These are phyloP conservation scores for Diaporthe ampelina DNA, from an alignment of 2,329 filamentous ascomycete genomes.

Conservation along the genomic window DNA sequence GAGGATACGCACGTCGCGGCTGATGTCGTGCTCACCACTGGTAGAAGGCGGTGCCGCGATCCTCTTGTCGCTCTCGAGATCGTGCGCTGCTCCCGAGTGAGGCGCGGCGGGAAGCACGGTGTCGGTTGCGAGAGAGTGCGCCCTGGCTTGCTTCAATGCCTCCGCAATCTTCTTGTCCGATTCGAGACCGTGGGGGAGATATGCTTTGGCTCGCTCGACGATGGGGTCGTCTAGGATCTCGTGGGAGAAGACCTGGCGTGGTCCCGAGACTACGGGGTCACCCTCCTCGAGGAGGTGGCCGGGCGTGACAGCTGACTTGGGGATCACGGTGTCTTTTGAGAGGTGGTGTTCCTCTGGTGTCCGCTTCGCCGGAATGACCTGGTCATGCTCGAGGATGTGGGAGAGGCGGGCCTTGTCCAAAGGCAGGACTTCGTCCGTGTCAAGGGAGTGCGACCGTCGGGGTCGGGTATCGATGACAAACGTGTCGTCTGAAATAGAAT, in stretches of 20 bases:
- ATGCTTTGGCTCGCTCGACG: conserved; percentile 7
- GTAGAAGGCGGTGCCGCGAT: neutral
- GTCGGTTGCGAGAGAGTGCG: conserved; percentile 28
- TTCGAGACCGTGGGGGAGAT: conserved; percentile 34
- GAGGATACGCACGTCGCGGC: conserved; percentile 40
- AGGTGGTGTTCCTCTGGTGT: conserved; percentile 27
- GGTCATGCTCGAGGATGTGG: conserved; percentile 33
- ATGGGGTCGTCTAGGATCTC: conserved; percentile 37
- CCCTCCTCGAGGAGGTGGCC: conserved; percentile 35
- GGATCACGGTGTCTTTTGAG: conserved; percentile 36
- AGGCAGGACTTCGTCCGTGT: conserved; percentile 5
- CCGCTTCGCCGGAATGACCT: conserved; percentile 16
- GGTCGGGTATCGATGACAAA: conserved; percentile 12
- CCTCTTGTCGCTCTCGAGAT: conserved; percentile 24
- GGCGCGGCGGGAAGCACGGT: neutral
- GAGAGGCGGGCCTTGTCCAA: neutral
- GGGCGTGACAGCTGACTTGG: conserved; percentile 16
- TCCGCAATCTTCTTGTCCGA: conserved; percentile 32
- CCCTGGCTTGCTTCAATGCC: neutral
- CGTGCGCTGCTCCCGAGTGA: neutral
- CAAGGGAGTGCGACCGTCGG: conserved; percentile 18
- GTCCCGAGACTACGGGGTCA: conserved; percentile 33
- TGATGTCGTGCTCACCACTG: conserved; percentile 20
- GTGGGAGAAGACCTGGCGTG: conserved; percentile 34
- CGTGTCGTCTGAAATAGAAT: conserved; percentile 35